Base-by-base conservation (phyloP, 116 monocot genomes). In the Dioscorea cayenensis region DNA sequence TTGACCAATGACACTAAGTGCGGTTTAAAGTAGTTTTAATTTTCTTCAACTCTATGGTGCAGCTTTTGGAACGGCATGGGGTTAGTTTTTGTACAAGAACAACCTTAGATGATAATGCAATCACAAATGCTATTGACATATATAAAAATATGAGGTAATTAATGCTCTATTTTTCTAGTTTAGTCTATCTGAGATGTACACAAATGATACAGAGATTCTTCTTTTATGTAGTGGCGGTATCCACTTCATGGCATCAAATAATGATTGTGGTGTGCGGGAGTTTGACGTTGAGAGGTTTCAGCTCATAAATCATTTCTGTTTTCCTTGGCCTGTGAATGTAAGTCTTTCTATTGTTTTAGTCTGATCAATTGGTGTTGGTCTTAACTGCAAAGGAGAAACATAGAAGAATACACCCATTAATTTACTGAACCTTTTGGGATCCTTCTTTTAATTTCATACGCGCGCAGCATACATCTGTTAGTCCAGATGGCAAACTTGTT, bases 281-380 rank as follows among this genome's bases (percentile, higher is more conserved):
- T 87, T 66, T 71, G 87, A 90, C 70, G 73, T 51, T n/a, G 86
- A 90, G 60, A 86, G 64, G 67, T 90, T 82, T 79, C 84, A 81
- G 72, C 75, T 86, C 64, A 59, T 83, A 52, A 87, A 90, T 76
- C 84, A 90, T 68, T 84, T 87, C 66, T 84, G 48, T 25, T 90
- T 82, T 71, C 80, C 84, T 16, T 90, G 90, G 90, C 79, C 90
- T n/a, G 87, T 90, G 25, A 90, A 90, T 80, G 87, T 87, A 52
- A 72, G 86, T 76, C 32, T 48, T 60, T 5, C 10, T n/a, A 16
- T 55, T 55, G 12, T 55, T 55, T 55, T 55, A n/a, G 55, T 25
- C 55, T 3, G 3, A 55, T 55, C 55, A 55, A 55, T 43, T 12
- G 12, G 5, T 43, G 55, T 3, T 51, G 51, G 51, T 51, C 51